phyloP scores from a whole-genome alignment of 1,284 basidiomycete species.

The Xerocomus nothofagi region DNA sequence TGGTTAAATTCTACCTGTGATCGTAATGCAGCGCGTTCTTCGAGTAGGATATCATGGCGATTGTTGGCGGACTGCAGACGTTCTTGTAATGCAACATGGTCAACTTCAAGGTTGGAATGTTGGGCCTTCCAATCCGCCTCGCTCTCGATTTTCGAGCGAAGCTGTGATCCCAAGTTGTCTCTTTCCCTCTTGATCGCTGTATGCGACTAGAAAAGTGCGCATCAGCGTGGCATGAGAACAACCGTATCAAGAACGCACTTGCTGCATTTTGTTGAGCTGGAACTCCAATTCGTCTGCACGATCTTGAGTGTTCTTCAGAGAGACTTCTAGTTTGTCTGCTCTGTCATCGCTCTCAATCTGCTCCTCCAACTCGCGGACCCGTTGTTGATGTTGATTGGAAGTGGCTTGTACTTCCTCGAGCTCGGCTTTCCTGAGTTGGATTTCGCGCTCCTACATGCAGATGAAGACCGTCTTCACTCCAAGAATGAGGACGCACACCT shows the following conservation, averaged over 20 bases:
- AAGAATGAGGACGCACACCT: constrained; percentile 11
- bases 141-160: constrained; percentile 41
- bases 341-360: constrained; percentile 80
- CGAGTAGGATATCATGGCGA: constrained; percentile 47
- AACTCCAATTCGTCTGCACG: constrained; percentile 79
- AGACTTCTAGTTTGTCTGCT: constrained; percentile 66
- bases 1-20: constrained; percentile 47
- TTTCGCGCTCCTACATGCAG: constrained; percentile 61
- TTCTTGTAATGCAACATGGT: constrained; percentile 41
- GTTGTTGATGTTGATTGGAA: constrained; percentile 52
- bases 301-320: constrained; percentile 73
- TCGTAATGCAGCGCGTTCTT: constrained; percentile 51
- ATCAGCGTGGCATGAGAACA: constrained; percentile 6
- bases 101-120: constrained; percentile 45
- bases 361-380: constrained; percentile 70
- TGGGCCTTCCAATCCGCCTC: constrained; percentile 49
- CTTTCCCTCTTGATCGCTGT: constrained; percentile 57
- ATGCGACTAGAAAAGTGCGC: constrained; percentile 49
- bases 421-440: constrained; percentile 57
- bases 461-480: not conserved
- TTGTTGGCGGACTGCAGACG: constrained; percentile 45
- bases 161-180: constrained; percentile 51
- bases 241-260: constrained; percentile 44
- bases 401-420: constrained; percentile 54
- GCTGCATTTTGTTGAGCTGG: constrained; percentile 72